phyloP scores from a whole-genome alignment of 2,329 filamentous ascomycete genomes.

The Periconia sp. region DNA sequence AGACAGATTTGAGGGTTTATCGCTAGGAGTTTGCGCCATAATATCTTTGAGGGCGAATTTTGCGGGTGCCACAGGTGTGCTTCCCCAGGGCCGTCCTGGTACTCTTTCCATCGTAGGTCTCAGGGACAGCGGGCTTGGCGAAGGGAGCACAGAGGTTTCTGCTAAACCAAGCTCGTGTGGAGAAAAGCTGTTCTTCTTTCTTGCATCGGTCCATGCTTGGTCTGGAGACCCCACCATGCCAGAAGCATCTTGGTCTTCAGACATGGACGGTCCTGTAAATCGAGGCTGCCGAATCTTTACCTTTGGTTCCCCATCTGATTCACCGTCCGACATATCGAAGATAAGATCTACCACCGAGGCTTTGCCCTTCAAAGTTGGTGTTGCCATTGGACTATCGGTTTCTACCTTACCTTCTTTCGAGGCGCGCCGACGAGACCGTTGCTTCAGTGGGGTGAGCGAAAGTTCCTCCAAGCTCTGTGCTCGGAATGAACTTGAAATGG shows the following conservation, averaged over 20 bases:
- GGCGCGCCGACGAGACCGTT: constrained; percentile 45
- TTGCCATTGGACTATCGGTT: constrained; percentile 62
- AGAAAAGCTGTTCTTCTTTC: constrained; percentile 17
- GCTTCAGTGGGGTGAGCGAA: constrained; percentile 49
- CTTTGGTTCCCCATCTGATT: constrained; percentile 25
- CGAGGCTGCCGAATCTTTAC: constrained; percentile 25
- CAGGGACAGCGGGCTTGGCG: constrained; percentile 23
- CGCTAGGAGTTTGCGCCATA: constrained; percentile 63
- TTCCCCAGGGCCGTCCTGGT: constrained; percentile 54
- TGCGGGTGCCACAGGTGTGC: constrained; percentile 56
- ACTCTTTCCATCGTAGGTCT: constrained; percentile 25
- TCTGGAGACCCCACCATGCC: constrained; percentile 24
- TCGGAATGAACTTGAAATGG: constrained; percentile 62
- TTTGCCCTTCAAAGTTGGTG: constrained; percentile 69
- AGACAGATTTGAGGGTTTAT: constrained; percentile 55
- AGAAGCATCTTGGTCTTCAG: constrained; percentile 8
- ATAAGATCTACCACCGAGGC: constrained; percentile 76
- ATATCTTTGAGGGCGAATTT: constrained; percentile 78
- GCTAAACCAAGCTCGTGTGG: constrained; percentile 12
- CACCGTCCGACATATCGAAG: constrained; percentile 91
- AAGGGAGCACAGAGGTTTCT: constrained; percentile 17
- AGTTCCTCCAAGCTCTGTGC: constrained; percentile 68
- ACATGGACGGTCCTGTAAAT: constrained; percentile 14
- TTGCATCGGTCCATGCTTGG: constrained; percentile 24
- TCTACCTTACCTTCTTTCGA: constrained; percentile 50